phyloP scores from a whole-genome alignment of 2,329 filamentous ascomycete species.

The Bipolaris victoriae region DNA sequence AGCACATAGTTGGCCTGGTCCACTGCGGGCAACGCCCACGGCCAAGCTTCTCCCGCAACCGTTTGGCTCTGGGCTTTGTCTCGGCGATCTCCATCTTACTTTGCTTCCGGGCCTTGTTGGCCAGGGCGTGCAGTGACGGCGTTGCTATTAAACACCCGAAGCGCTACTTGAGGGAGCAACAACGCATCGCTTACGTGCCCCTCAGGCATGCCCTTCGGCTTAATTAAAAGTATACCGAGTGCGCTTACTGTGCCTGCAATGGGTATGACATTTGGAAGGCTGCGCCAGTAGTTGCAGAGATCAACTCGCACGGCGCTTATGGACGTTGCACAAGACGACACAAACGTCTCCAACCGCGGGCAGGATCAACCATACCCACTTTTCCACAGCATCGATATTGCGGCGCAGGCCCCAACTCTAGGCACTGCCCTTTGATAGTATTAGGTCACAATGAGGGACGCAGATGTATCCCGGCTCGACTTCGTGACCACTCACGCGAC shows the following conservation, averaged over 20 bases:
- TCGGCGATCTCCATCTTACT: conserved; percentile 9
- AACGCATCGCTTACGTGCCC: conserved; percentile 13
- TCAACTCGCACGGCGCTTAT: conserved; percentile 16
- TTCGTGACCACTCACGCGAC: conserved; percentile 9
- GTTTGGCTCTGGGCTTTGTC: conserved; percentile 10
- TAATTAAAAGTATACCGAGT: conserved; percentile 8
- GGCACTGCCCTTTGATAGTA: neutral
- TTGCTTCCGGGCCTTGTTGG: neutral
- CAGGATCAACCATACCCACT: conserved; percentile 13
- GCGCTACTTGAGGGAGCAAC: conserved; percentile 3
- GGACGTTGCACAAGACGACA: conserved; percentile 12
- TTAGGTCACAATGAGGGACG: neutral
- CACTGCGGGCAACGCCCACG: conserved; percentile 3
- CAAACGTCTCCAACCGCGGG: conserved; percentile 11
- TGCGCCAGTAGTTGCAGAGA: conserved; percentile 12
- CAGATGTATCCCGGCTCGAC: neutral
- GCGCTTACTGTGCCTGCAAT: conserved; percentile 8
- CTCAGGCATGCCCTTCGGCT: conserved; percentile 12
- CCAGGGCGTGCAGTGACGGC: neutral
- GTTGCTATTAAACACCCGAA: conserved; percentile 7
- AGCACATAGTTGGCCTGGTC: neutral
- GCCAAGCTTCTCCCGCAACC: conserved; percentile 13
- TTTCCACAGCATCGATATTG: conserved; percentile 12
- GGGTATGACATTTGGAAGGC: conserved; percentile 4
- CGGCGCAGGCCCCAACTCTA: conserved; percentile 13